Base-by-base conservation (phyloP, 2,329 filamentous ascomycete genomes). In the Ophiostoma sp. region DNA sequence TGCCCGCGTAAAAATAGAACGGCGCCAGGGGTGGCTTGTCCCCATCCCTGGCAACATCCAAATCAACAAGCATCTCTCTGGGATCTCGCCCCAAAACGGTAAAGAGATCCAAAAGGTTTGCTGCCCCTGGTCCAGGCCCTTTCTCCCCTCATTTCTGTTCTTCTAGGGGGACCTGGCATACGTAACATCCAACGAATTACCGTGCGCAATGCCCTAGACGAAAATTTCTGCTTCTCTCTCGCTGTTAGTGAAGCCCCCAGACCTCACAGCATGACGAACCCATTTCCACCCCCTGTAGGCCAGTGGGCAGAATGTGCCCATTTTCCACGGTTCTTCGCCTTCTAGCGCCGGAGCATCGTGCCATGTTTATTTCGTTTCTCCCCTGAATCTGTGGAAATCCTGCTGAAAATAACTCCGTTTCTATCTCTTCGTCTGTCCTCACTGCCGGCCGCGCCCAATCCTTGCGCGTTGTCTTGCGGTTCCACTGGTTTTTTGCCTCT, bases 271-370 rank as follows among this genome's bases (percentile, higher is more conserved):
- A 50, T 50, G 64, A 68, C 42, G 28, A 50, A 19, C 42, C 63
- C 42, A 68, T 68, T 33, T 68, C 63, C 63, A 33, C 42, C 42
- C 39, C 63, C 63, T 50, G 25, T 68, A 22, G 61, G 63, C 25
- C 66, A 55, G 28, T 17, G 31, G 28, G 17, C 22, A 61, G 36
- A 45, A 12, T 66, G 61, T 45, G 22, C 7, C 61, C 36, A 45
- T 45, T 45, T 63, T 63, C 31, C 57, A 31, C 22, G 17, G 31
- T 39, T 69, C 45, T 69, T 52, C 12, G 42, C 31, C 45, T 39
- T 69, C 66, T 69, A 69, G 66, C 28, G 66, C 66, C 66, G 45
- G 28, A 69, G 25, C n/a, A 69, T 52, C n/a, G 59, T 9, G 59
- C 36, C 36, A 28, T 25, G 12, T 45, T 28, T 64, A 45, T 42